These are phyloP conservation scores for Aureobasidium sp. DNA, from an alignment of 2,329 filamentous ascomycete species.

Conservation along the genomic window DNA sequence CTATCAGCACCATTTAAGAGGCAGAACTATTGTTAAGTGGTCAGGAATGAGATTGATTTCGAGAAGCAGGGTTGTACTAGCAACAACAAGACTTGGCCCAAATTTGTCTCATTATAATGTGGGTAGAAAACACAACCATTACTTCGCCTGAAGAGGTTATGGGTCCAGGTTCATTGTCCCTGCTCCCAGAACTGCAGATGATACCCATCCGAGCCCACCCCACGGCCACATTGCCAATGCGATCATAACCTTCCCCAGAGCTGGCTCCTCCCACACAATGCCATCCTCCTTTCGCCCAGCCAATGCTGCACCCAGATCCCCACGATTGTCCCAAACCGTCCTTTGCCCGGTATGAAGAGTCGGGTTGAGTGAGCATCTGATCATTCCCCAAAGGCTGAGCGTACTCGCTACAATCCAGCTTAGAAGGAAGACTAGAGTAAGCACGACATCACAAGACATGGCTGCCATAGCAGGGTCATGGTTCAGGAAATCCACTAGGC, in stretches of 20 bases:
- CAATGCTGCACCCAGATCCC: not conserved
- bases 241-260: not conserved
- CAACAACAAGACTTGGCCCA: not conserved
- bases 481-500: constrained; percentile 17
- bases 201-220: constrained; percentile 11
- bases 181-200: constrained; percentile 5
- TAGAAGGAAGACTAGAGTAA: not conserved
- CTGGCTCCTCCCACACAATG: not conserved
- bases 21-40: not conserved
- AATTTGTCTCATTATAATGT: not conserved
- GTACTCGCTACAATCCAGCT: not conserved
- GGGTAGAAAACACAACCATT: not conserved
- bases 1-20: too few relatives aligned
- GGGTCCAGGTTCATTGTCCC: not conserved
- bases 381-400: not conserved
- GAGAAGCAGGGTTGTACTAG: not conserved
- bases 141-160: not conserved
- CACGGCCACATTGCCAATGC: not conserved
- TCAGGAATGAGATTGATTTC: not conserved
- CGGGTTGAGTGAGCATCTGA: not conserved
- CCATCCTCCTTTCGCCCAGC: not conserved
- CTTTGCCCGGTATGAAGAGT: not conserved
- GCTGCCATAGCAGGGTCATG: constrained; percentile 50
- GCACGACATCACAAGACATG: constrained; percentile 46
- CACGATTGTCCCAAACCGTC: not conserved